Conservation (phyloP, 2,329 filamentous ascomycete genomes). For the Drechslerella dactyloides region DNA sequence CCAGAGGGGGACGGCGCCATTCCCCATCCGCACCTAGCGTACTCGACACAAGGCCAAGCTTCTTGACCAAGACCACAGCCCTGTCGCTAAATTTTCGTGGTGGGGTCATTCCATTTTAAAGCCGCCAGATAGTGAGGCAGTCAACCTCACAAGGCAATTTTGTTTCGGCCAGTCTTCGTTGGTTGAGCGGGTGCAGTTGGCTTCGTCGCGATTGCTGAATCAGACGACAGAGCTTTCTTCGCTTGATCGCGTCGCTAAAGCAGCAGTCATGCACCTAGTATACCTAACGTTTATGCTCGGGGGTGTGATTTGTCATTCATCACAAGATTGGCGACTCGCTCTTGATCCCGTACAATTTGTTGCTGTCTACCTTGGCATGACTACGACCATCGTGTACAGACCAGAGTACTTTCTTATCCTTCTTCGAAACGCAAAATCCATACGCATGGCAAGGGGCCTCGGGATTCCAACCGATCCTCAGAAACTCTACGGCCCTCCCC, state of each 20-base stretch:
- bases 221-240: slow-evolving; percentile 43
- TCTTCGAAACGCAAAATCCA: not conserved
- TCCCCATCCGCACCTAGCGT: slow-evolving; percentile 37
- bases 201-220: slow-evolving; percentile 33
- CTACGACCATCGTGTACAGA: not conserved
- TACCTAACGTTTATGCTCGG: slow-evolving; percentile 24
- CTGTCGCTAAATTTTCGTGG: slow-evolving; percentile 49
- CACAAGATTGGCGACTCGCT: slow-evolving; percentile 10
- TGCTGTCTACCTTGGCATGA: not conserved
- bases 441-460: slow-evolving; percentile 6
- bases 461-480: slow-evolving; percentile 37
- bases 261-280: slow-evolving; percentile 28
- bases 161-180: not conserved
- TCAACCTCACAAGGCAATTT: slow-evolving; percentile 51
- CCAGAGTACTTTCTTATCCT: not conserved
- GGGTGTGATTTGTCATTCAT: slow-evolving; percentile 44
- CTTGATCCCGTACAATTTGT: slow-evolving; percentile 24
- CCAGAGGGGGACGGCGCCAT: slow-evolving; percentile 20
- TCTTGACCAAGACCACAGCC: slow-evolving; percentile 50
- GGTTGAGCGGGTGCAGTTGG: slow-evolving; percentile 8
- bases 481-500: slow-evolving; percentile 19
- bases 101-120: slow-evolving; percentile 35
- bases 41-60: slow-evolving; percentile 31
- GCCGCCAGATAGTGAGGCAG: slow-evolving; percentile 17
- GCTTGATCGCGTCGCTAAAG: slow-evolving; percentile 49